Evolutionary conservation across 2,329 filamentous ascomycete genomes (phyloP), one percentile per base, ranked within the genome.

Genomic region (Fusarium burgessii): DNA sequence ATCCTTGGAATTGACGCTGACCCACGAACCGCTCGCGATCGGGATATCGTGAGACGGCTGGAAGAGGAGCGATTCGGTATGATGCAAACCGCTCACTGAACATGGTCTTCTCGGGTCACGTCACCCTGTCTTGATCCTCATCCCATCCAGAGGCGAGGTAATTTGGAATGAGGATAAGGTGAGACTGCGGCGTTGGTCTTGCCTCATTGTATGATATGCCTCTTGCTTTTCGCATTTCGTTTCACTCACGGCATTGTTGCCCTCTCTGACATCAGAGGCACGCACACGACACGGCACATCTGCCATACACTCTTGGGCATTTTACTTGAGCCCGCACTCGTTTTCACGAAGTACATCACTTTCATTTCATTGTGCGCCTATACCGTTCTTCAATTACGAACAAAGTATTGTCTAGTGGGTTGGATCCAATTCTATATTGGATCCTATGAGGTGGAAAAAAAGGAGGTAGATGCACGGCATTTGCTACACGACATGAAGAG

Each of bases 1-100:
- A 88, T 91, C 61, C 81, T 91, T 27, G 88, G 88, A 41, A 88
- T 88, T 69, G 87, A 89, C 73, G 85, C 87, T 41, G 87, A 87
- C 76, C 87, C 87, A 25, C 81, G 87, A 41, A 88, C 85, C 73
- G 86, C 86, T 42, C 84, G 84, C 73, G 88, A 89, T 79, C 82
- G 87, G 73, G 87, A 89, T 77, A 80, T 89, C 76, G 85, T 89
- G 61, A 84, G 87, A 74, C 80, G 86, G 70, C 80, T 89, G 74
- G 88, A 89, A 74, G 85, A 88, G 76, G 83, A 85, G 75, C 80
- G 84, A 52, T 79, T 78, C 72, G 65, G 80, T 45, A 66, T 74
- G 78, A 68, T 83, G 77, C 74, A 76, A 40, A 62, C 70, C 46
- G 74, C 74, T 46, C 74, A 75, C 62, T 76, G 62, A 73, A 61